Evolutionary conservation across 1,284 basidiomycete species (phyloP).

Genomic region (Stereum hirsutum): DNA sequence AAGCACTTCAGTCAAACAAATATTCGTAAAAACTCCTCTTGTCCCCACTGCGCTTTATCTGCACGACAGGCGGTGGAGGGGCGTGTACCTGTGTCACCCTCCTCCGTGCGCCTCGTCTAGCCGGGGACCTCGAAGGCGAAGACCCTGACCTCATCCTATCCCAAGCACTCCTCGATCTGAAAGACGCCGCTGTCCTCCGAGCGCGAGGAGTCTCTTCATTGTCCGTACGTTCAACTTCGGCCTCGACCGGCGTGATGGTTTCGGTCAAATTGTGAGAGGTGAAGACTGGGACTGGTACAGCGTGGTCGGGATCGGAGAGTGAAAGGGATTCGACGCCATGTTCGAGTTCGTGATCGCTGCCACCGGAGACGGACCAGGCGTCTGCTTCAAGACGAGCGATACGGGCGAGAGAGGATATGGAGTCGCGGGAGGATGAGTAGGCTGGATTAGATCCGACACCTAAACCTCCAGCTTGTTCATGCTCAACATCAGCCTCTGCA

Average conservation of each 20-base stretch:
- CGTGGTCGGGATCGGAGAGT: not conserved
- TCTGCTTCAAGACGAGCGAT: conserved; percentile 7
- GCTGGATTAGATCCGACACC: not conserved
- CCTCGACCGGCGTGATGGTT: no score
- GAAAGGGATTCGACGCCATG: conserved; percentile 4
- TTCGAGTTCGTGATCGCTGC: conserved; percentile 9
- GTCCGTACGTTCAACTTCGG: not conserved
- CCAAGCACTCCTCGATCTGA: conserved; percentile 2
- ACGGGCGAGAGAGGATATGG: conserved; percentile 12
- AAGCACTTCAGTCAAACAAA: conserved; percentile 1
- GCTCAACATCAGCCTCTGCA: conserved; percentile 14
- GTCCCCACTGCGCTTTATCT: not conserved
- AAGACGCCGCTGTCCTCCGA: not conserved
- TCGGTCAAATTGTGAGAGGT: no score
- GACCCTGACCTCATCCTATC: conserved; percentile 5
- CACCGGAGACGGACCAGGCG: conserved; percentile 2
- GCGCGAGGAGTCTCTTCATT: not conserved
- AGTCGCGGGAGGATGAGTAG: conserved; percentile 6
- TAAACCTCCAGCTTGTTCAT: not conserved
- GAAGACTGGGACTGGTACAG: no score
- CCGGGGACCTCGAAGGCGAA: conserved; percentile 6
- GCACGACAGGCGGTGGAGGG: not conserved
- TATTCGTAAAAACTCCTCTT: conserved; percentile 5
- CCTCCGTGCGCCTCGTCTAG: not conserved
- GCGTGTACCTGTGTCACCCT: not conserved